These are phyloP conservation scores for Lobosporangium transversale DNA, from an alignment of 192 early-diverging fungal genomes.

Conservation along the genomic window DNA sequence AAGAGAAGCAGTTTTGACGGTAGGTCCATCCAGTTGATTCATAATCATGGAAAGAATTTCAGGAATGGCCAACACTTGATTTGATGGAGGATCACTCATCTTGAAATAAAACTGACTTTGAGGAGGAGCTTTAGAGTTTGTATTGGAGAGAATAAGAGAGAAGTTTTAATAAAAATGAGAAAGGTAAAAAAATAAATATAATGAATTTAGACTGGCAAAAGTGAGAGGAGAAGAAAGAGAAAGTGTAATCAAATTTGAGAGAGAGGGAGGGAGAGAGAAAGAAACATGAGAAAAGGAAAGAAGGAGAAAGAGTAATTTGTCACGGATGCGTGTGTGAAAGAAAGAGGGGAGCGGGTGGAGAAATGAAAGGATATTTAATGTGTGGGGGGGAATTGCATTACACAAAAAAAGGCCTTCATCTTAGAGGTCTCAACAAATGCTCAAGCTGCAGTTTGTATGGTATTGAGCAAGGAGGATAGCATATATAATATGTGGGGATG, in stretches of 20 bases:
- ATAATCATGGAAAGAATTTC: constrained; percentile 39
- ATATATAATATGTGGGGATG: no score
- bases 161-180: no score
- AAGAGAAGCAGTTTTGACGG: constrained; percentile 12
- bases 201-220: not conserved
- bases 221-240: not conserved
- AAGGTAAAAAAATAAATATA: not conserved
- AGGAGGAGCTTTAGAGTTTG: not conserved
- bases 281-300: not conserved
- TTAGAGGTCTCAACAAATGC: no score
- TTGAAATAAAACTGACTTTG: not conserved
- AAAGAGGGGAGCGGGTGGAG: not conserved
- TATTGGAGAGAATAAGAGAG: not conserved
- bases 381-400: no score
- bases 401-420: no score
- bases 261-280: not conserved
- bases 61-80: constrained; percentile 27
- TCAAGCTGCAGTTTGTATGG: no score
- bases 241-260: no score
- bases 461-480: no score
- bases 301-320: not conserved
- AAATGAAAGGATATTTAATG: no score
- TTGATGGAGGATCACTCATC: constrained; percentile 22
- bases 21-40: not conserved
- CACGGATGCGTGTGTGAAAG: not conserved